Base-by-base conservation (phyloP, 2,329 filamentous ascomycete genomes). In the Monascus ruber region DNA sequence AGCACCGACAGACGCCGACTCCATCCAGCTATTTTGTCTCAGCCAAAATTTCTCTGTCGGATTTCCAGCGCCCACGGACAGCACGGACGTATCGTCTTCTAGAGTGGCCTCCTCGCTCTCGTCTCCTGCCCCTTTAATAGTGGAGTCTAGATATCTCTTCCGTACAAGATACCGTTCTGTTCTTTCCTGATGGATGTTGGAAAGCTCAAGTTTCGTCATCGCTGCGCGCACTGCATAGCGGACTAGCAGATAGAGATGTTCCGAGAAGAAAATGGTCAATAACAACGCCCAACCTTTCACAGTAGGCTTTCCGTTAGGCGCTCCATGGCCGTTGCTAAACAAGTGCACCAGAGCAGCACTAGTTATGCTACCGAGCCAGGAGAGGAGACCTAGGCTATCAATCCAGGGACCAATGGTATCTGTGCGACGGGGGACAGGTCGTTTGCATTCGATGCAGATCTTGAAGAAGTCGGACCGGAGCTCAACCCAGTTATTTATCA, bases 321-420 rank as follows among this genome's bases (percentile, higher is more conserved):
- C 57, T 17, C 79, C 63, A 4, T 74, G 73, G 39, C 81, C 72
- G 37, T 79, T 77, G 48, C 77, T 81, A 68, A 95, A 96, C 52
- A 98, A 77, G 60, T 87, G 95, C 0, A 95, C 81, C 28, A 98
- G 73, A 0, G 88, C 86, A 0, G 87, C 79, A 46, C 83, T 87
- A 5, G 86, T 93, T 47, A 98, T 72, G 54, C 84, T 94, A 39
- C 91, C 91, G 5, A 95, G 71, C 91, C 91, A 98, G 2, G 88
- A 83, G 9, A 98, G 68, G 62, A 98, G 94, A 6, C 81, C 81
- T 2, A 98, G 72, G 2, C 84, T 82, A 49, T 88, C 79, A 6
- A 98, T 71, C 91, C 91, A 98, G 1, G 91, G 88, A 0, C 91
- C 91, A 49, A 98, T 98, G 1, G 85, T 93, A 62, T 98, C 91